phyloP scores from a whole-genome alignment of 2,329 filamentous ascomycete genomes.

The Coniella lustricola region DNA sequence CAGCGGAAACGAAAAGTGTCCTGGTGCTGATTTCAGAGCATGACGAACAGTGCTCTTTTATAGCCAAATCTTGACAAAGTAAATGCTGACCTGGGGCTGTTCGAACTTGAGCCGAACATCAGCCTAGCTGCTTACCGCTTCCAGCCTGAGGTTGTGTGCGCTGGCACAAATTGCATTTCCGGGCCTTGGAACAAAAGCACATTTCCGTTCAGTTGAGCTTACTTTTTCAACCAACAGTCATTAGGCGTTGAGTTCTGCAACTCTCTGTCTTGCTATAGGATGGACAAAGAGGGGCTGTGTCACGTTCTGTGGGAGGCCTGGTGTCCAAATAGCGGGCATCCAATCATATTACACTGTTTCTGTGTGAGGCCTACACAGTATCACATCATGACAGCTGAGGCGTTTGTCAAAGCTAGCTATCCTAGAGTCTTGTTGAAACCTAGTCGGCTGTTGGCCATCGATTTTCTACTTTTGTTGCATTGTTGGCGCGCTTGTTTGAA shows the following conservation, averaged over 20 bases:
- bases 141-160: neutral
- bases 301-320: conserved; percentile 10
- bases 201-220: too few species aligned
- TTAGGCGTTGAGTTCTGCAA: neutral
- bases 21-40: too few species aligned
- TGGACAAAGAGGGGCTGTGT: conserved; percentile 18
- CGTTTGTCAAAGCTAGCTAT: too few species aligned
- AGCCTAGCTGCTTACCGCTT: neutral
- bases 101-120: neutral
- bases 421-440: too few species aligned
- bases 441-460: neutral
- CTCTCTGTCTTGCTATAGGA: neutral
- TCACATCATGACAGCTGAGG: too few species aligned
- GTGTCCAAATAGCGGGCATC: neutral
- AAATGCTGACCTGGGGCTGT: too few species aligned
- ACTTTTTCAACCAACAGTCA: neutral
- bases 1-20: too few species aligned
- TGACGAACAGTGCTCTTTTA: too few species aligned
- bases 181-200: too few species aligned
- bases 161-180: neutral
- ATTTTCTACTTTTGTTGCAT: too few species aligned
- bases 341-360: neutral
- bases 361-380: neutral
- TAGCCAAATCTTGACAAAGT: too few species aligned
- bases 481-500: too few species aligned